Base-by-base conservation (phyloP, 139 green algal genomes). In the Chlorella sp. region DNA sequence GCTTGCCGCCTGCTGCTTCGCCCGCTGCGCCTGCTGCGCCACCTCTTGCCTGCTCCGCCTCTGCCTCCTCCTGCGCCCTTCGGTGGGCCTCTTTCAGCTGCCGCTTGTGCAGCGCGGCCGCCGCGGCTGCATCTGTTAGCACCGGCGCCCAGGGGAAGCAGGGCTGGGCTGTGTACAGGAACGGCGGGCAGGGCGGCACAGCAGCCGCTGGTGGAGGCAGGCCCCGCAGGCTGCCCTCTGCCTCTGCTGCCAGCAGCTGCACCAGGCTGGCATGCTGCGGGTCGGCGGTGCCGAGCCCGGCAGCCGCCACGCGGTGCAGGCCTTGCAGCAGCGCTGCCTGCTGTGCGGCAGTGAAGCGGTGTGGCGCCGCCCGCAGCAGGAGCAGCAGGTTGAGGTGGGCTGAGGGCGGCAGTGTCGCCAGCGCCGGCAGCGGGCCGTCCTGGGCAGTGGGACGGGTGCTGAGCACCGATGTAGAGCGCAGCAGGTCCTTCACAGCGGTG, bases 381-480 rank as follows among this genome's bases (percentile, higher is more conserved):
- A 83, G 40, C 30, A 83, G 60, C 40, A 83, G 77, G 58, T 58
- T 83, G 13, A 64, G 14, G 60, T 83, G 77, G 9, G 77, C 77
- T 3, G 77, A 30, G 11, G 73, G 58, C 40, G 77, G 77, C 60
- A 83, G 40, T 16, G 58, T 41, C 3, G 77, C 77, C 30, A 83
- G 60, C 26, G 24, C 16, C 3, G 77, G 77, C 1, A 43, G 60
- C 1, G 36, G 30, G 26, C 41, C 34, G 30, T 9, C 19, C n/a
- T 41, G 40, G 40, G 14, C 5, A 28, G 56, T n/a, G n/a, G n/a
- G n/a, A n/a, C n/a, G 3, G 7, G 38, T 36, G 30, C 46, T 40
- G 40, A 1, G 44, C 40, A 81, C 24, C 6, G 26, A 14, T 19
- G 40, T 58, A 1, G 77, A 60, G 0, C 6, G 40, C 60, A 83